A percentile compares a stretch with the other conserved stretches of the same genome.
These are phyloP conservation scores for Botrytis byssoidea DNA, from an alignment of 2,329 filamentous ascomycete genomes.

Conservation along the genomic window DNA sequence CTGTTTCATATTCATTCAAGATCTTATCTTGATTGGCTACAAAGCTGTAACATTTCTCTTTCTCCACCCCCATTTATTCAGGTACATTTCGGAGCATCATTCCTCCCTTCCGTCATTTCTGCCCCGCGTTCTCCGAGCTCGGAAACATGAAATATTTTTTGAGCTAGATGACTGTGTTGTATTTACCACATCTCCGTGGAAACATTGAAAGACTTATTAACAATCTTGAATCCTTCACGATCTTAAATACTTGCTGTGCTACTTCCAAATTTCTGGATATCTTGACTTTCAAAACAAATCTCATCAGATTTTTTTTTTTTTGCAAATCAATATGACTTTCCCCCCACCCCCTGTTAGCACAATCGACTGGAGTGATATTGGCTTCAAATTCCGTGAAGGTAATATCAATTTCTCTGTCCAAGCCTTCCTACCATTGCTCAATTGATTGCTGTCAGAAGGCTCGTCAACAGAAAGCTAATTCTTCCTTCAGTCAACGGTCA, in stretches of 20 bases:
- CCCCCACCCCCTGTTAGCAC: slow-evolving; percentile 75
- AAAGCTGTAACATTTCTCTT: not conserved
- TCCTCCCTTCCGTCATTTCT: slow-evolving; percentile 11
- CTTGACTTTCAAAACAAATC: not conserved
- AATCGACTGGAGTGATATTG: slow-evolving; percentile 90
- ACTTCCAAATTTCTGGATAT: not conserved
- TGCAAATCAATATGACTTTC: slow-evolving; percentile 49
- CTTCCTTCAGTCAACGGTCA: slow-evolving; percentile 78
- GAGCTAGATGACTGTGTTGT: slow-evolving; percentile 6
- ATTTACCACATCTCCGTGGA: not conserved
- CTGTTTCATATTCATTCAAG: not conserved
- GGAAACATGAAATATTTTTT: slow-evolving; percentile 14
- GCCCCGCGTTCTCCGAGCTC: slow-evolving; percentile 21
- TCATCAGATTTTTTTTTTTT: not conserved
- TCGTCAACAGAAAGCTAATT: slow-evolving; percentile 7
- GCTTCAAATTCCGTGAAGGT: slow-evolving; percentile 91
- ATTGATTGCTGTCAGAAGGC: not conserved
- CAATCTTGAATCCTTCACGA: not conserved
- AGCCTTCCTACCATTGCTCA: slow-evolving; percentile 6
- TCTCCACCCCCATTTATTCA: not conserved
- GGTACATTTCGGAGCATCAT: slow-evolving; percentile 5
- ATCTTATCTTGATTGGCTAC: not conserved
- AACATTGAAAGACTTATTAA: not conserved
- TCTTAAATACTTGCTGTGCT: not conserved
- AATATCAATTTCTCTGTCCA: slow-evolving; percentile 33